A percentile compares a stretch with the other conserved stretches of the same genome.
Evolutionary conservation across 371 early-diverging fungal genomes (phyloP).

Genomic region (Mortierella sp.): DNA sequence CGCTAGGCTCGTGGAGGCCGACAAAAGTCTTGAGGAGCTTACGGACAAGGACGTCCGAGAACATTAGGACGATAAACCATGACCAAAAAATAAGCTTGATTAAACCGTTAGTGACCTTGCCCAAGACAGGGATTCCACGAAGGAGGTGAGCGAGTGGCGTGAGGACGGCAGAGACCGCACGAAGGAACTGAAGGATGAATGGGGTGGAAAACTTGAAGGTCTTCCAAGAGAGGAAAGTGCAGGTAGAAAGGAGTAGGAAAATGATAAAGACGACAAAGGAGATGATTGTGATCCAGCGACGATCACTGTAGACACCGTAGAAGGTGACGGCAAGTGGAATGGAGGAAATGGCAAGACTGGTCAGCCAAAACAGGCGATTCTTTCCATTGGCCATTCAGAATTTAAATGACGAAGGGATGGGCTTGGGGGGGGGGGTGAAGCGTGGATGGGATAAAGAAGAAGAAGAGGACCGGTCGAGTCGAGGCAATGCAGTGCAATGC

Average conservation of each 20-base stretch:
- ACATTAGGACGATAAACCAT: constrained; percentile 48
- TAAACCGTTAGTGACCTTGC: constrained; percentile 43
- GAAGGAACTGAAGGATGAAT: constrained; percentile 42
- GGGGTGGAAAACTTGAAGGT: constrained; percentile 47
- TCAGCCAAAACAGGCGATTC: constrained; percentile 50
- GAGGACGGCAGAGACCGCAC: constrained; percentile 30
- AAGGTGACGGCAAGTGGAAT: constrained; percentile 49
- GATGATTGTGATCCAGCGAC: constrained; percentile 41
- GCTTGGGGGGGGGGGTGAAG: not conserved
- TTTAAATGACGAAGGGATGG: not conserved
- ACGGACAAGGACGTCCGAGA: constrained; percentile 45
- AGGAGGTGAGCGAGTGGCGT: constrained; percentile 34
- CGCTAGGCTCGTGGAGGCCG: constrained; percentile 48
- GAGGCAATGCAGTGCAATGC: not conserved
- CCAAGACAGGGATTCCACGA: constrained; percentile 41
- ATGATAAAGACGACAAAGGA: constrained; percentile 42
- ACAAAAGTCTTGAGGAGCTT: constrained; percentile 47
- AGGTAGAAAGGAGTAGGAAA: constrained; percentile 49
- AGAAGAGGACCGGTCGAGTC: not conserved
- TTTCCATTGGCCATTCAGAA: constrained; percentile 48
- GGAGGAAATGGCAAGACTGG: constrained; percentile 45
- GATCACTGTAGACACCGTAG: constrained; percentile 36
- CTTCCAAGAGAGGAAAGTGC: constrained; percentile 50
- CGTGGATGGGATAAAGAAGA: not conserved
- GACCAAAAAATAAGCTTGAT: constrained; percentile 46